Base-by-base conservation (phyloP, 1,284 basidiomycete species). In the Mycena sp. region DNA sequence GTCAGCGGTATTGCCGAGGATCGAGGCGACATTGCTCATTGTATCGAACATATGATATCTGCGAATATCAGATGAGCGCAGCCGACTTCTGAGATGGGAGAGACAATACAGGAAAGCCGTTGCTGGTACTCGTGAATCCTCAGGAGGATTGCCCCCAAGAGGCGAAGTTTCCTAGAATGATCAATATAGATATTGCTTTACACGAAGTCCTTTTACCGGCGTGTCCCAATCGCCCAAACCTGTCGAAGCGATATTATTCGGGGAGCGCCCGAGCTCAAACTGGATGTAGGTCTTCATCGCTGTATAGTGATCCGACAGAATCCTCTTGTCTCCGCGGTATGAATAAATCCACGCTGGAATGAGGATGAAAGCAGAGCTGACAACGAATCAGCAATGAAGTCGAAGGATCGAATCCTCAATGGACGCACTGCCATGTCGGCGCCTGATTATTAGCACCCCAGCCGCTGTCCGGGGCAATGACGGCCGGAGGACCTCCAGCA, bases 141-240 rank as follows among this genome's bases (percentile, higher is more conserved):
- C 73, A 2, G 73, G 73, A 9, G 73, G 69, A 51, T 73, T 74
- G 1, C 69, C 73, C 4, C 73, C 73, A 0, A 52, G n/a, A 11
- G 71, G 73, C 37, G 63, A 69, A 1, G 72, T 72, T 65, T 73
- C 72, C 45, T 64, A 37, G 4, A 28, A 21, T n/a, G 11, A 26
- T 16, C 21, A 23, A n/a, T 14, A n/a, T 19, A 21, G 4, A n/a
- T 7, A 10, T 16, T 16, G 21, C n/a, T 12, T 38, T 3, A 6
- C 21, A 21, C 6, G 40, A 23, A 28, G 6, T 25, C 35, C 16
- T 9, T 57, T 49, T 21, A 64, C 62, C 1, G 73, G 73, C n/a
- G 70, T 71, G 35, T 68, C 71, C 73, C 73, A 74, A 46, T 74
- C 73, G 3, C 73, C 73, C 23, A 73, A 46, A 12, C 60, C 43